Conservation (phyloP, 345 rosid species). For the Boechera retrofracta region DNA sequence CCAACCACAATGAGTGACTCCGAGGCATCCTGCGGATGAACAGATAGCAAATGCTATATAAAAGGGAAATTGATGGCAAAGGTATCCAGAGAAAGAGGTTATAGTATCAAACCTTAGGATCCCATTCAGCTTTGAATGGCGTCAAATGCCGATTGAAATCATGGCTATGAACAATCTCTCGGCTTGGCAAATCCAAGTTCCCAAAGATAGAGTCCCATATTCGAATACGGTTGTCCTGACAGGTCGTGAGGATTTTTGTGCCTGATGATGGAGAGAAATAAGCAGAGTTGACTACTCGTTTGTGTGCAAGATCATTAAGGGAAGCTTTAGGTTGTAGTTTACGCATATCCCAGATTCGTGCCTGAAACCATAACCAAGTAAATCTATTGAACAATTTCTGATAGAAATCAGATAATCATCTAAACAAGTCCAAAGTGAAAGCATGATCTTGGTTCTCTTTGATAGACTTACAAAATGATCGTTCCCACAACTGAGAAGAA, state of each 20-base stretch:
- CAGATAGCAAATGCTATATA: conserved; percentile 11
- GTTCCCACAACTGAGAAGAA: conserved; percentile 90
- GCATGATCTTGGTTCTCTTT: not conserved
- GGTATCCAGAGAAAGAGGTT: not conserved
- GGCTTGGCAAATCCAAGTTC: conserved; percentile 77
- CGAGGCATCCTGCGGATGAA: conserved; percentile 68
- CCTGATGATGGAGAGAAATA: conserved; percentile 94
- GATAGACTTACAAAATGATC: conserved; percentile 86
- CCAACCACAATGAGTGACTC: conserved; percentile 92
- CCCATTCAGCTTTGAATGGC: conserved; percentile 98
- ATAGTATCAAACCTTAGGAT: conserved; percentile 73
- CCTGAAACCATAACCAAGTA: conserved; percentile 56
- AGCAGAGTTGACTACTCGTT: conserved; percentile 93
- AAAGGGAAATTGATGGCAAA: not conserved
- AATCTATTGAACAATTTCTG: not conserved
- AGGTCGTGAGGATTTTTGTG: conserved; percentile 82
- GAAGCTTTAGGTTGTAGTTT: conserved; percentile 65
- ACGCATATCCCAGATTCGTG: conserved; percentile 95
- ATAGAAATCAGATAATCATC: not conserved
- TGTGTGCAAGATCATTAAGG: conserved; percentile 70
- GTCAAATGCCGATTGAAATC: conserved; percentile 94
- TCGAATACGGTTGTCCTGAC: conserved; percentile 89
- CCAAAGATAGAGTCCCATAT: conserved; percentile 94
- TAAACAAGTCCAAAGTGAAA: not conserved
- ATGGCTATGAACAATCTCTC: conserved; percentile 98